These are phyloP conservation scores for Anthracocystis walkeri DNA, from an alignment of 1,284 basidiomycete genomes.

Conservation along the genomic window DNA sequence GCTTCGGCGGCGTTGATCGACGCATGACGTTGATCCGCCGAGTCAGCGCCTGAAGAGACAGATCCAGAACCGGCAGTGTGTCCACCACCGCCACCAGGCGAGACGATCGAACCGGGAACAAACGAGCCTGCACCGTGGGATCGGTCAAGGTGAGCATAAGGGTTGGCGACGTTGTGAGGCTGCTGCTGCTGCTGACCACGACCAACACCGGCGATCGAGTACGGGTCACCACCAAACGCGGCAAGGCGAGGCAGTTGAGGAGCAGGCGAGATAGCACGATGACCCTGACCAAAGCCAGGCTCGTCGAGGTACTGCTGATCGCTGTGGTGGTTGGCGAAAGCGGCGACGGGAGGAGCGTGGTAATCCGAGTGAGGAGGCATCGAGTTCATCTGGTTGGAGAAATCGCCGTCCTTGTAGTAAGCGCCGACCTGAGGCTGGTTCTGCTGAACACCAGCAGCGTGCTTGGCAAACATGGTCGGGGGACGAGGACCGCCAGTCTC, in stretches of 20 bases:
- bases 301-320: conserved; percentile 43
- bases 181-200: conserved; percentile 37
- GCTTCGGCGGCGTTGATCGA: conserved; percentile 37
- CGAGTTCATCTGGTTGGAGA: conserved; percentile 17
- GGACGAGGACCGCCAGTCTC: conserved; percentile 66
- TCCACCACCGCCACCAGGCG: neutral
- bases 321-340: conserved; percentile 32
- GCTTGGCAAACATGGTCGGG: conserved; percentile 68
- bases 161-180: conserved; percentile 57
- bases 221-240: conserved; percentile 58
- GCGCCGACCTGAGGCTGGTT: conserved; percentile 53
- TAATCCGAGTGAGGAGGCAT: conserved; percentile 34
- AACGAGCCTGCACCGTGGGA: conserved; percentile 25
- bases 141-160: conserved; percentile 64
- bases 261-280: conserved; percentile 35
- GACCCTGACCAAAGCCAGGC: conserved; percentile 29
- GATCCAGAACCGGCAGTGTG: conserved; percentile 33
- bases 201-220: conserved; percentile 58
- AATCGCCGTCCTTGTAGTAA: conserved; percentile 52
- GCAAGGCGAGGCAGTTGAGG: conserved; percentile 60
- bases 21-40: conserved; percentile 24
- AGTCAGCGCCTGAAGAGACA: conserved; percentile 14
- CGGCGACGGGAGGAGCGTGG: conserved; percentile 38
- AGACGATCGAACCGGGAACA: conserved; percentile 14
- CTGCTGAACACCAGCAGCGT: conserved; percentile 54